Base-by-base conservation (phyloP, 345 rosid genomes). In the Bruguiera sexangula region DNA sequence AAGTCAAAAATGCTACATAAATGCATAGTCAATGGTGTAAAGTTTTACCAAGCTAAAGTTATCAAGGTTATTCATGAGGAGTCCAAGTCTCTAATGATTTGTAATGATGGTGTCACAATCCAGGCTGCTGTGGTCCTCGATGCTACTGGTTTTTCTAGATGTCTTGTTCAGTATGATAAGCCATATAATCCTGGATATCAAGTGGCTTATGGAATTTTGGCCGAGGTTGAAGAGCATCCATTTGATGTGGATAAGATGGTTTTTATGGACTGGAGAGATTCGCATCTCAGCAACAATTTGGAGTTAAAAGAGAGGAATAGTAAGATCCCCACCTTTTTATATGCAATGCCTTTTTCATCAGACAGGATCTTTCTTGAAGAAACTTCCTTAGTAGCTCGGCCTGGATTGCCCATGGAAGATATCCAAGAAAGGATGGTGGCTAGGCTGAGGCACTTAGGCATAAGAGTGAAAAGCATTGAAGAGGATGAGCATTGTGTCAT, bases 251-350 rank as follows among this genome's bases (percentile, higher is more conserved):
- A 95, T 65, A 95, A 89, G 74, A 95, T 95, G 99, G 74, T 95
- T 73, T 95, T 95, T 46, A 95, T 95, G 97, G 99, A 95, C 43
- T 95, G 99, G 99, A 87, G 99, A 81, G 97, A 95, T 77, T 91
- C 75, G 0, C 99, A 95, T 82, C 81, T 95, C 16, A 76, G 77
- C 39, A 64, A 72, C 21, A 71, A 79, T 61, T 56, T 43, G 13
- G 86, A 80, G 68, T 78, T 92, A 31, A 87, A 80, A 67, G 83
- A 78, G 53, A 79, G 88, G 73, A 95, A 95, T 80, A 69, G 84
- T 57, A 85, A 67, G 80, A 87, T 86, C 71, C 99, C 99, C 0
- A 90, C 99, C 34, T 95, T 95, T 76, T 82, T 95, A 37, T 95
- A 95, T 48, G 96, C 99, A 0, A 95, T 95, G 99, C 96, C 99